Conservation (phyloP, 176 grass and related monocot genomes). For the Tillandsia leiboldiana region DNA sequence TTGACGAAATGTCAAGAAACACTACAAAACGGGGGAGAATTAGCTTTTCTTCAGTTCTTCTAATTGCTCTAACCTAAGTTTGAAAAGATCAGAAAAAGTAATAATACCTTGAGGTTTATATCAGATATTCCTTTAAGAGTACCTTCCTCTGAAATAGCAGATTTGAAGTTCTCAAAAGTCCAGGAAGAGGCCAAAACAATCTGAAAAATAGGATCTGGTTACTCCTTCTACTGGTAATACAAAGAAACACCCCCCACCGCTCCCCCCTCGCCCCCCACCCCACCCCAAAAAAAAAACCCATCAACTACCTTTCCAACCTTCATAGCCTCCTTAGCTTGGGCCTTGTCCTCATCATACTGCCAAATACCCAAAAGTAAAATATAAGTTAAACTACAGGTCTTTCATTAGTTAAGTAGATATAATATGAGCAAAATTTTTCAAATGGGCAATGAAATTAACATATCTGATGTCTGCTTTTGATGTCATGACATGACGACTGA, state of each 20-base stretch:
- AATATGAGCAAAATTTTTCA: too few species aligned
- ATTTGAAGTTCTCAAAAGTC: slow-evolving; percentile 64
- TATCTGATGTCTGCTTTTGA: too few species aligned
- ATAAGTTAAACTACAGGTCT: not conserved
- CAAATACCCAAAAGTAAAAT: slow-evolving; percentile 13
- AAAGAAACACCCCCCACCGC: not conserved
- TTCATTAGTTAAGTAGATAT: too few species aligned
- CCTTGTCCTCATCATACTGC: slow-evolving; percentile 61
- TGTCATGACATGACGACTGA: too few species aligned
- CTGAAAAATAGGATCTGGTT: slow-evolving; percentile 23
- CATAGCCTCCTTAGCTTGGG: slow-evolving; percentile 47
- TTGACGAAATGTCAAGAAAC: too few species aligned
- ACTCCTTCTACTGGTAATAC: not conserved
- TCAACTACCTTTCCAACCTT: slow-evolving; percentile 48
- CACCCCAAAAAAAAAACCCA: not conserved
- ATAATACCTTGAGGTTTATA: slow-evolving; percentile 72
- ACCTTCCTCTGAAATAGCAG: slow-evolving; percentile 46
- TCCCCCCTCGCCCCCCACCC: not conserved
- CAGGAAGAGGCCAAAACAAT: slow-evolving; percentile 56
- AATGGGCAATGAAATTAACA: too few species aligned
- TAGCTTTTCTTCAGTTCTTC: too few species aligned
- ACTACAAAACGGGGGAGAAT: too few species aligned
- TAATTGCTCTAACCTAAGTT: too few species aligned
- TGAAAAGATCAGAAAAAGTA: not conserved
- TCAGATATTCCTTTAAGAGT: slow-evolving; percentile 61